Conservation (phyloP, 2,329 filamentous ascomycete species). For the Fonsecaea erecta region DNA sequence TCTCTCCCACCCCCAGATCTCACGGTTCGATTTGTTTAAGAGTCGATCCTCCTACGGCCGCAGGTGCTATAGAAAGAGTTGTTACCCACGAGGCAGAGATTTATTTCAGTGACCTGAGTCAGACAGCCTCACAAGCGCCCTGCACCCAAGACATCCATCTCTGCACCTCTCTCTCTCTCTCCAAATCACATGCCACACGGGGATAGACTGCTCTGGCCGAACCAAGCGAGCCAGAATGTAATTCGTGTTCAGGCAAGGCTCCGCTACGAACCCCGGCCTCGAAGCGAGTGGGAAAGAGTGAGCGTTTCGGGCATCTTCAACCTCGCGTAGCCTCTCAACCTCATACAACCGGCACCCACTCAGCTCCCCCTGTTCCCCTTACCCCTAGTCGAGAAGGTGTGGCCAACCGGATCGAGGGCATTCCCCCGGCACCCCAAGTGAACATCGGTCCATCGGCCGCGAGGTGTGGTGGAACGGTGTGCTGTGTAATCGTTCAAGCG, state of each 20-base stretch:
- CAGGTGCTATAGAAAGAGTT: background rate
- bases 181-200: background rate
- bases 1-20: background rate
- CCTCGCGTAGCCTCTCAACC: too few species aligned
- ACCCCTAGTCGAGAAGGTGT: background rate
- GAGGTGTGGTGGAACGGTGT: background rate
- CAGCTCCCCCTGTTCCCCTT: too few species aligned
- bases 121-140: background rate
- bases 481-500: constrained; percentile 12
- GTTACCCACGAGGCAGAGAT: background rate
- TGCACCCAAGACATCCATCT: background rate
- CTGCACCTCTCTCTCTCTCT: background rate
- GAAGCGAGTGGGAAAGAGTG: background rate
- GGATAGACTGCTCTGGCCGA: background rate
- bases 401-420: background rate
- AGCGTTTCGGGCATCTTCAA: background rate
- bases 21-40: background rate
- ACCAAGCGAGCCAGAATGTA: background rate
- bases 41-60: background rate
- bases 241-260: background rate
- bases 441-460: background rate
- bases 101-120: background rate
- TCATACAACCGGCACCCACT: too few species aligned
- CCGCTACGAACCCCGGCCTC: background rate
- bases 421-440: background rate